Base-by-base conservation (phyloP, 2,329 filamentous ascomycete genomes). In the Fusarium sp. region DNA sequence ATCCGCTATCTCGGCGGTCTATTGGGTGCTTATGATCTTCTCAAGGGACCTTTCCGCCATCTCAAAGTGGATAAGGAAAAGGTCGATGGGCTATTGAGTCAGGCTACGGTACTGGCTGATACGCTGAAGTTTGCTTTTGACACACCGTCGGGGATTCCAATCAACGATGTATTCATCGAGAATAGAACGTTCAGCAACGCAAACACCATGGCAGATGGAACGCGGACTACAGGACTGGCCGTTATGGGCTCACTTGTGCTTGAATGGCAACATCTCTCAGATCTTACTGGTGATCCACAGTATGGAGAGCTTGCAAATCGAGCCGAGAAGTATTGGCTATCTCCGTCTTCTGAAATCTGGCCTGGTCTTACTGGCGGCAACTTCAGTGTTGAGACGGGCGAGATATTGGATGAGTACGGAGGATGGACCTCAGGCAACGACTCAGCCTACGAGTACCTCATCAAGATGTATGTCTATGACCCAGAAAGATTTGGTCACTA, bases 381-480 rank as follows among this genome's bases (percentile, higher is more conserved):
- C 22, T 64, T 62, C 15, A 57, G 50, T 6, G n/a, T 57, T 2
- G 37, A 62, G 27, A 62, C 57, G 0, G 61, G 61, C 85, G 20
- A 70, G 32, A 67, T 58, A 41, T 8, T 71, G 9, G 35, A 68
- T 50, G 45, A 49, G n/a, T 62, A 51, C 4, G 51, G 48, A 81
- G 82, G 49, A 79, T 95, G 49, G 86, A 94, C 76, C 84, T 78
- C 81, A 82, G 71, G 84, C 82, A 81, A 84, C 6, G 87, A 89
- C 71, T 87, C 84, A 27, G 71, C 86, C 4, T 89, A 88, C 67
- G 87, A 89, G 73, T 89, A 89, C 68, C 76, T 89, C 15, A 83
- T 85, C 40, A 89, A 89, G 76, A 86, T 87, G 79, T 85, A 88
- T 67, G 81, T 90, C 40, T 80, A 87, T 93, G 82, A 93, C 92